These are phyloP conservation scores for Phialocephala sp. DNA, from an alignment of 2,329 filamentous ascomycete genomes.

Conservation along the genomic window DNA sequence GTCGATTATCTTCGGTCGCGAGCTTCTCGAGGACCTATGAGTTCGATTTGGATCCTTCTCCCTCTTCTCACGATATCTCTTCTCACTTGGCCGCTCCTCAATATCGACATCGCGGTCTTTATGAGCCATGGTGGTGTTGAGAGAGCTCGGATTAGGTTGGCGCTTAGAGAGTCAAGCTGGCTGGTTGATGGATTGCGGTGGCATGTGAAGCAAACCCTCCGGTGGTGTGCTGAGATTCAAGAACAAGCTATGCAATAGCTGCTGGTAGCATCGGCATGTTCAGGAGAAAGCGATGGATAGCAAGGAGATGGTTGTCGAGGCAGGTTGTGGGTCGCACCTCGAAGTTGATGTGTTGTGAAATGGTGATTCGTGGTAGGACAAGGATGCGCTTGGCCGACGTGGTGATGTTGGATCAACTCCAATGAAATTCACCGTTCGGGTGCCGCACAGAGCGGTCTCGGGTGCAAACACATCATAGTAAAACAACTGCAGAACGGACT, in stretches of 20 bases:
- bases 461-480: not conserved
- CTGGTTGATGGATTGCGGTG: constrained; percentile 7
- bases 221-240: constrained; percentile 14
- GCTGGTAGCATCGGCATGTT: constrained; percentile 13
- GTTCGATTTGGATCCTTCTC: constrained; percentile 42
- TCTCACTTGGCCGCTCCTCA: constrained; percentile 39
- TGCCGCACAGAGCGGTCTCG: not conserved
- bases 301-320: constrained; percentile 19
- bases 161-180: constrained; percentile 28
- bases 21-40: constrained; percentile 41
- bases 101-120: constrained; percentile 37
- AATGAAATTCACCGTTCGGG: not conserved
- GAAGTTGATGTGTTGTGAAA: constrained; percentile 19
- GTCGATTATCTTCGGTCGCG: constrained; percentile 40
- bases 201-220: constrained; percentile 13
- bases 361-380: constrained; percentile 15
- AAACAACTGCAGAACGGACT: not conserved
- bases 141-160: constrained; percentile 24
- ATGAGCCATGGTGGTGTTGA: constrained; percentile 34
- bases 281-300: constrained; percentile 5
- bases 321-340: constrained; percentile 15
- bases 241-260: constrained; percentile 13
- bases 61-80: constrained; percentile 39
- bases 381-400: constrained; percentile 3
- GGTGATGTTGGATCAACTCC: not conserved